Evolutionary conservation across 345 rosid genomes (phyloP), one percentile per base, ranked within the genome.

Genomic region (Diplotaxis tenuifolia): DNA sequence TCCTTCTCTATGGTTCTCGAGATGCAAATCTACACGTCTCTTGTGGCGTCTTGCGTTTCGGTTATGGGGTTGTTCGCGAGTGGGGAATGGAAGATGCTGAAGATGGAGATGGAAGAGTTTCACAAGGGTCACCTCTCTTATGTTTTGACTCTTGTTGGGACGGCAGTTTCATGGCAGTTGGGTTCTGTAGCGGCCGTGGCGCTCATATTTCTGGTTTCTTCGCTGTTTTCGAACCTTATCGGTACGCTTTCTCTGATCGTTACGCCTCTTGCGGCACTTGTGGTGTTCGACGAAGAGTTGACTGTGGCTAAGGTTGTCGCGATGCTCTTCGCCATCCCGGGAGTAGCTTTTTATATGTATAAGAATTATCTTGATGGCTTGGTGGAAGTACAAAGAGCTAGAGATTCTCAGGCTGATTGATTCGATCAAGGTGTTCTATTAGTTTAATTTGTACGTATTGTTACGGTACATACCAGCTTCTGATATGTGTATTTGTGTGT

Each of bases 21-120:
- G 12, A 82, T 84, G 87, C 86, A 86, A 28, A 79, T 82, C n/a
- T 82, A 82, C 71, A 81, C 83, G 0, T 86, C 90, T 5, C 42
- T 82, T 0, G 85, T 75, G 1, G 82, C 86, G 0, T 58, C 85
- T 25, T 75, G 49, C 53, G 54, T 77, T 7, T 52, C 82, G 34
- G 14, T 73, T 5, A 25, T 60, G 2, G 82, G 86, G 40, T 25
- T 83, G 34, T 78, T 86, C 27, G 78, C 69, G 1, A 82, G 90
- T 8, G 78, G 85, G 20, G 86, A 86, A 61, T 68, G 76, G 64
- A 76, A 14, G 27, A 3, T 28, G 2, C 45, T 84, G 71, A 54
- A 64, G 20, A 47, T 5, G n/a, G 87, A 86, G 9, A 80, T 77
- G 81, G 65, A 78, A 36, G 75, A 60, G 60, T 82, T 76, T 50